Percentiles rank a stretch among this genome's conserved stretches.
These are phyloP conservation scores for Thraustotheca clavata DNA, from an alignment of 352 stramenopile genomes.

Conservation along the genomic window DNA sequence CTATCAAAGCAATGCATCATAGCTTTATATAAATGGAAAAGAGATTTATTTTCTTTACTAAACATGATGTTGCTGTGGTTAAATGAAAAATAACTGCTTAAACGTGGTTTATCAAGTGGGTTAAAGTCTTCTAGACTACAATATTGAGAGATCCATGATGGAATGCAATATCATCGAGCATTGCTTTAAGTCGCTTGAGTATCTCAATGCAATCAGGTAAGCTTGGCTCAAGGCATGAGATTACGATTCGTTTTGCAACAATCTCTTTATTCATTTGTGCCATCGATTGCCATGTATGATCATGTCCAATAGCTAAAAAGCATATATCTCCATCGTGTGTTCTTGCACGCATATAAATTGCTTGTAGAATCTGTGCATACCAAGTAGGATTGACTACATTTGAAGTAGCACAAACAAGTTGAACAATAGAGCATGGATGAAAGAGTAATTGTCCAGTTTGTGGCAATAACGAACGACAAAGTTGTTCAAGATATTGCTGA, in stretches of 20 bases:
- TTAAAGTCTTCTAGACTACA: background rate
- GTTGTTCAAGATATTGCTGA: background rate
- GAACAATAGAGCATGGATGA: background rate
- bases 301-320: background rate
- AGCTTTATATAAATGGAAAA: no score
- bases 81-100: no score
- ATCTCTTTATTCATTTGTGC: background rate
- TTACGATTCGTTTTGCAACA: background rate
- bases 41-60: no score
- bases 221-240: background rate
- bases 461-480: background rate
- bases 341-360: background rate
- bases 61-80: no score
- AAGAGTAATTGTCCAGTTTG: background rate
- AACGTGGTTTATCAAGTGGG: no score
- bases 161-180: background rate
- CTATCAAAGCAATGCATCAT: no score
- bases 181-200: background rate
- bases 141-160: background rate
- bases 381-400: background rate
- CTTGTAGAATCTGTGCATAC: slow-evolving; percentile 1
- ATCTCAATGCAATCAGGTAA: background rate
- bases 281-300: background rate
- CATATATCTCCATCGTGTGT: background rate
- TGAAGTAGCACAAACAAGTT: background rate